A percentile compares a stretch with the other conserved stretches of the same genome.
phyloP scores from a whole-genome alignment of 1,284 basidiomycete species.

The Boletus nobilissimus region DNA sequence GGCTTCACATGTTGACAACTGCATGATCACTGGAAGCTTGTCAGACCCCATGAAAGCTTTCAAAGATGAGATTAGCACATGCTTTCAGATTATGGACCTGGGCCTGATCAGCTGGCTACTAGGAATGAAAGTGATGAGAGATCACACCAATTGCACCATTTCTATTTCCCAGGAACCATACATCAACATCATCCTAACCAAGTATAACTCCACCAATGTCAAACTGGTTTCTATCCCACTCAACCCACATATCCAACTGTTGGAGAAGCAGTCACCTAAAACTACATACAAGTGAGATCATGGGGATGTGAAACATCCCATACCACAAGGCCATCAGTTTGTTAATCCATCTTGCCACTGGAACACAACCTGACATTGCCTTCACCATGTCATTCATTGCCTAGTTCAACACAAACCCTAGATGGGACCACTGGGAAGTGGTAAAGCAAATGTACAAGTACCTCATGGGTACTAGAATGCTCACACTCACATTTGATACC shows the following conservation, averaged over 20 bases:
- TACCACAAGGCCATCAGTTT: too few species aligned
- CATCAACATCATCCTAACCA: neutral
- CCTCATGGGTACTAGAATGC: neutral
- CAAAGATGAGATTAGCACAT: neutral
- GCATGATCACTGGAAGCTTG: neutral
- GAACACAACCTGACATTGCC: neutral
- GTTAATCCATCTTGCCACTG: neutral
- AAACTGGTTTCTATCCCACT: neutral
- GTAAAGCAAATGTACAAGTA: neutral
- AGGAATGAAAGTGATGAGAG: neutral
- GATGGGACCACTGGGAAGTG: neutral
- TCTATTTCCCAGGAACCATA: neutral
- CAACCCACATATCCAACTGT: too few species aligned
- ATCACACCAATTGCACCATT: neutral
- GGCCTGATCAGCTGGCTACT: conserved; percentile 8
- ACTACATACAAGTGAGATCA: too few species aligned
- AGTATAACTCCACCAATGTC: neutral
- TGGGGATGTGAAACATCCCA: too few species aligned
- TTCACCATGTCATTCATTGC: neutral
- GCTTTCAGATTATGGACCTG: neutral
- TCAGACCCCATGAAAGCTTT: neutral
- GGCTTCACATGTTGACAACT: conserved; percentile 4
- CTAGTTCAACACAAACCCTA: neutral
- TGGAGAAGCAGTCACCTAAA: too few species aligned
- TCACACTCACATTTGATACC: neutral